Evolutionary conservation across 805 yeast species (phyloP), one percentile per base, ranked within the genome.

Genomic region (Ogataea methylovora): DNA sequence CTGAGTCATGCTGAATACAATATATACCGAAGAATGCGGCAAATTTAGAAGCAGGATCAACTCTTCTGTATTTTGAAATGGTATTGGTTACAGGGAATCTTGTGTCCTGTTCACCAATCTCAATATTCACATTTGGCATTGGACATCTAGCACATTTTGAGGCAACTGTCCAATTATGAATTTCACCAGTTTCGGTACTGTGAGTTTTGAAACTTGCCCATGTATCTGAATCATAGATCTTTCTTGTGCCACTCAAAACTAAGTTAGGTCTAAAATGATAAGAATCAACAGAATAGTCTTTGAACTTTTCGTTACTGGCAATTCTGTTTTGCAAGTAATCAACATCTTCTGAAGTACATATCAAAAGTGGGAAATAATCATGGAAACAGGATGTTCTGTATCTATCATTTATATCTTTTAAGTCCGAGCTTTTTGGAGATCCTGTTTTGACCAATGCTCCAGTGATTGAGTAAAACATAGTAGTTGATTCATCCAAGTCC

Each of bases 91-190:
- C 39, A 1, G 42, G 45, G 7, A 40, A 34, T 10, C 46, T 43
- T 26, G 42, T 41, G 29, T 54, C 56, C 27, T 43, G 31, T 3
- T 24, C 36, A 8, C 58, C 60, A 0, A 30, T 44, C 1, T 30
- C 25, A 3, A 37, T 14, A 30, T 52, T 40, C 17, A 55, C 44
- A 30, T 55, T 56, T 5, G 58, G 59, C 26, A 52, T 35, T 2
- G 48, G 27, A 25, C 61, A 55, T 31, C 60, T 41, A 3, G 50
- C 42, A 33, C 60, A 55, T 35, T 54, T 55, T 27, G 48, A 39
- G 7, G 51, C 41, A 1, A 49, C 47, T 4, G 43, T 42, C 41
- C 54, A 54, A 9, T 31, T 26, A 24, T 38, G 37, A 22, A 44
- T 31, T 13, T 39, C 33, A 10, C 24, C 24, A 8, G 16, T 12